These are phyloP conservation scores for Hypoxylon intermedium DNA, from an alignment of 495 filamentous ascomycete species.

Conservation along the genomic window DNA sequence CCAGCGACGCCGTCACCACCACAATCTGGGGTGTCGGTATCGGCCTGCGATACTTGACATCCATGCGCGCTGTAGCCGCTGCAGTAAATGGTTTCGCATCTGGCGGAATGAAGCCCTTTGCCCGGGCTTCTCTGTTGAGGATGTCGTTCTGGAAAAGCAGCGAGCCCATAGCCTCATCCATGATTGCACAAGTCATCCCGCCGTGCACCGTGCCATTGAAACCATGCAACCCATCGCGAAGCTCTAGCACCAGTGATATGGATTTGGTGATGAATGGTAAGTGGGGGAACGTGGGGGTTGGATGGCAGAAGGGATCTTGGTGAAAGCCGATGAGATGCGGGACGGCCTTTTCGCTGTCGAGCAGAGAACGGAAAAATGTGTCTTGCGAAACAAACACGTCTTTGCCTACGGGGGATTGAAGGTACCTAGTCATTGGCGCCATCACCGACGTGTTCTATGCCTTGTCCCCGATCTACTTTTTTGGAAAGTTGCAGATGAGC, in stretches of 20 bases:
- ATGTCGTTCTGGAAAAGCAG: not conserved
- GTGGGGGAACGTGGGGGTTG: not conserved
- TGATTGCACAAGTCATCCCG: not conserved
- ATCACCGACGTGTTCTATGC: not conserved
- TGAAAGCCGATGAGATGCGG: slow-evolving; percentile 15
- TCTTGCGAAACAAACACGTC: not conserved
- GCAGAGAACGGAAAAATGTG: slow-evolving; percentile 6
- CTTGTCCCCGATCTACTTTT: too few relatives aligned
- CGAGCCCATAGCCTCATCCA: slow-evolving; percentile 22
- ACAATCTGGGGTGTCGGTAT: slow-evolving; percentile 13
- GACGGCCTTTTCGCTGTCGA: not conserved
- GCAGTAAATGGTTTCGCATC: not conserved
- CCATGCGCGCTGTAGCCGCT: slow-evolving; percentile 9
- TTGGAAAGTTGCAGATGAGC: too few relatives aligned
- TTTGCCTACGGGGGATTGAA: not conserved
- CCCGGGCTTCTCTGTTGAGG: not conserved
- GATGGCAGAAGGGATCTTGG: slow-evolving; percentile 3
- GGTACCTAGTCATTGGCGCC: too few relatives aligned
- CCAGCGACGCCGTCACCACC: slow-evolving; percentile 4
- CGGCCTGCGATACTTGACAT: slow-evolving; percentile 9
- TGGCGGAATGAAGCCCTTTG: not conserved
- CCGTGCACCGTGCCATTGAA: slow-evolving; percentile 17
- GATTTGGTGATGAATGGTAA: slow-evolving; percentile 3
- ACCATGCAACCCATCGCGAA: slow-evolving; percentile 5
- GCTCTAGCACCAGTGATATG: not conserved